These are phyloP conservation scores for Trichoderma virens DNA, from an alignment of 495 filamentous ascomycete genomes.

Conservation along the genomic window DNA sequence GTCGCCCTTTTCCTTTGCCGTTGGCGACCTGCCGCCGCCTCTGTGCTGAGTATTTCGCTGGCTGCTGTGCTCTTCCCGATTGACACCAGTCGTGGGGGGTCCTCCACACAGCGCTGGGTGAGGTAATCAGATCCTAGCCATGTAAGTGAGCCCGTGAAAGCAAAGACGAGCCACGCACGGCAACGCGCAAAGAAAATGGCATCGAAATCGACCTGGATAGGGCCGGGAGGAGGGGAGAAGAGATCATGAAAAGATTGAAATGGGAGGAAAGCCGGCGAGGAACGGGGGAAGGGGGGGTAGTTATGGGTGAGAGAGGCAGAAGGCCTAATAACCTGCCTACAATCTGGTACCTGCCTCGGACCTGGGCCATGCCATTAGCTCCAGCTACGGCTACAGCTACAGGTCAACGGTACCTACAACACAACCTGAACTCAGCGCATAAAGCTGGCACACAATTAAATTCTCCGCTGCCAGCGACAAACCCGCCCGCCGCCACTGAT, in stretches of 20 bases:
- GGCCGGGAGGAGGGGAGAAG: constrained; percentile 14
- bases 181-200: constrained; percentile 15
- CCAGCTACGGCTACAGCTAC: background rate
- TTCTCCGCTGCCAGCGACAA: background rate
- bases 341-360: background rate
- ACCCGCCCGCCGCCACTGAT: constrained; percentile 1
- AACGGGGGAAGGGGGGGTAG: constrained; percentile 32
- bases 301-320: constrained; percentile 16
- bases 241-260: constrained; percentile 13
- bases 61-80: background rate
- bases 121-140: constrained; percentile 8
- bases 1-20: background rate
- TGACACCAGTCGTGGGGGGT: background rate
- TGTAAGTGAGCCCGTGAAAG: constrained; percentile 6
- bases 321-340: constrained; percentile 6
- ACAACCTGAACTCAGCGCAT: background rate
- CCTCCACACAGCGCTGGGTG: background rate
- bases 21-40: background rate
- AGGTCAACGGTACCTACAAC: background rate
- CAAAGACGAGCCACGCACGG: constrained; percentile 14
- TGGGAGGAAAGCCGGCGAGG: constrained; percentile 24
- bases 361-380: constrained; percentile 7
- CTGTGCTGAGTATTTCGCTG: background rate
- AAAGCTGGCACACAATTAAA: constrained; percentile 7
- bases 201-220: background rate